phyloP scores from a whole-genome alignment of 306 rosid species.

The Cyclanthera cordifolia region DNA sequence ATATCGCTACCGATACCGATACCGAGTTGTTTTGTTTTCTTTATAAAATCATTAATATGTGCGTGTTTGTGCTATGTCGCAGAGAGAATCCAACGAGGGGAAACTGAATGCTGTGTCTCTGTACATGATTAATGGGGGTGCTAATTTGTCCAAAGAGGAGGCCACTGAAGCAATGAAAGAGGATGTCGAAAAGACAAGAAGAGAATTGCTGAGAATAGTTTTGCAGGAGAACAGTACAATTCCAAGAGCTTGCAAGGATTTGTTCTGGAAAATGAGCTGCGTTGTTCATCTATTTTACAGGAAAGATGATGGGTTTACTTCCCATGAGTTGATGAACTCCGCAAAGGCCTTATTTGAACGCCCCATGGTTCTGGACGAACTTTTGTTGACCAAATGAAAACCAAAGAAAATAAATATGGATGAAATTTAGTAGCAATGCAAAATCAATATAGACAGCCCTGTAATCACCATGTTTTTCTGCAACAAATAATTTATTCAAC shows the following conservation, averaged over 20 bases:
- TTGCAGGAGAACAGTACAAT: slow-evolving; percentile 42
- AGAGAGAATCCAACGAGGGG: slow-evolving; percentile 78
- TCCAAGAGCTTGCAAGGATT: slow-evolving; percentile 75
- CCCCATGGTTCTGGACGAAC: slow-evolving; percentile 36
- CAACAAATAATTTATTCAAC: neutral
- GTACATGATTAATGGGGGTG: slow-evolving; percentile 26
- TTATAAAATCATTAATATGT: neutral
- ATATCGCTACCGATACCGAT: neutral
- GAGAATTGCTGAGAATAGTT: slow-evolving; percentile 53
- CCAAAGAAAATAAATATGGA: neutral
- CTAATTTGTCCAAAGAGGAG: slow-evolving; percentile 29
- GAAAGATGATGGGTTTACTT: slow-evolving; percentile 67
- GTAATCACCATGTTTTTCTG: too few relatives aligned
- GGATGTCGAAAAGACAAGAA: slow-evolving; percentile 30
- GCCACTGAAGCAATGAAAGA: slow-evolving; percentile 19
- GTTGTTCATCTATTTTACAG: slow-evolving; percentile 52
- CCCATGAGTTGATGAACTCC: slow-evolving; percentile 36
- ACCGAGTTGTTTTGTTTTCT: neutral
- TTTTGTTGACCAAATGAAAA: slow-evolving; percentile 4
- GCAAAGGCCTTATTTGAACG: slow-evolving; percentile 39
- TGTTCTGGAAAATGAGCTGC: slow-evolving; percentile 71
- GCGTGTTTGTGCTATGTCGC: slow-evolving; percentile 3
- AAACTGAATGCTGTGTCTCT: slow-evolving; percentile 51
- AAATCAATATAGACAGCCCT: too few relatives aligned
- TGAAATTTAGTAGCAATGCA: too few relatives aligned